Evolutionary conservation across 2,329 filamentous ascomycete species (phyloP), one percentile per base, ranked within the genome.

Genomic region (Septoria linicola): DNA sequence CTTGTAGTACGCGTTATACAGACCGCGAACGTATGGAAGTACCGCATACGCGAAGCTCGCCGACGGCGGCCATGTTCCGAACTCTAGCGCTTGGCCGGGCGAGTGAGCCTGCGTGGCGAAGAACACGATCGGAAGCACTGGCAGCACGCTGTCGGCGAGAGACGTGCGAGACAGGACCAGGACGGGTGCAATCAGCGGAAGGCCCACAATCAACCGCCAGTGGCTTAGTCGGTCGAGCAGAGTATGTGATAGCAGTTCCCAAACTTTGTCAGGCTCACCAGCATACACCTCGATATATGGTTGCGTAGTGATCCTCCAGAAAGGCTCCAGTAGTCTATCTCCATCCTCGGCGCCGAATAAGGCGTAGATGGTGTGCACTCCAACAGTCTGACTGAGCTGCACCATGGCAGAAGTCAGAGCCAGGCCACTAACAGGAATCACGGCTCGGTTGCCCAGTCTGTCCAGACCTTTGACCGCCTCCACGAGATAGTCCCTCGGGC

Each of bases 401-500:
- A 61, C 58, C 23, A 65, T n/a, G 2, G 49, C 51, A 8, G 43
- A 48, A 8, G 79, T 78, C 8, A 76, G 70, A 17, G 76, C 69
- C 16, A 81, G 66, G 13, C 87, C 77, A 37, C 83, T 79, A 2
- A 84, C 76, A 4, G 93, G 81, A 3, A 91, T 68, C 17, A 86
- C 76, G 8, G 89, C 75, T 27, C 68, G 78, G 57, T 72, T 81
- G 66, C 76, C 83, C 69, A 72, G 66, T 31, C 75, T 72, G 61
- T 85, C 79, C 8, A 88, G 57, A 13, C 73, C 68, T 43, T 86
- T 81, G 54, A 84, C 80, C 0, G 84, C 63, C 46, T 85, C 80
- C 21, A 97, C 82, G 17, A 93, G 71, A 17, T 81, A 74, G 64
- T 91, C 90, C 63, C 79, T 81, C 11, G 88, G 87, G 41, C 91